Percentiles rank a stretch among this genome's conserved stretches.
phyloP scores from a whole-genome alignment of 345 rosid species.

The Eutrema yunnanense region DNA sequence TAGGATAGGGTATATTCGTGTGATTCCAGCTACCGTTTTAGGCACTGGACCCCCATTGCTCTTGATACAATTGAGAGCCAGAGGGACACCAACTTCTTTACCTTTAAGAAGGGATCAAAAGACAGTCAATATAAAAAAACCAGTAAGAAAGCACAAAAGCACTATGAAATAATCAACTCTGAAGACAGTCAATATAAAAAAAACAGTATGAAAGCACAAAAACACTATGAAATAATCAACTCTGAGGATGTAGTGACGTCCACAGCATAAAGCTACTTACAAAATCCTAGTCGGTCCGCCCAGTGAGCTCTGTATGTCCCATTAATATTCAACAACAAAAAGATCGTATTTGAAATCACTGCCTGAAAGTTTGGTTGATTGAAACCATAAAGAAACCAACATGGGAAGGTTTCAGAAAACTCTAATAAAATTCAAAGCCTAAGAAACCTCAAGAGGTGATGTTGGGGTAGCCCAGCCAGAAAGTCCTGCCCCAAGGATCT shows the following conservation, averaged over 20 bases:
- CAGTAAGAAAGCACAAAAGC: constrained; percentile 12
- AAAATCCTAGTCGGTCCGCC: constrained; percentile 87
- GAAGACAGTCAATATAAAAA: background rate
- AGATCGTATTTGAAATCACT: constrained; percentile 36
- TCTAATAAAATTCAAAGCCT: constrained; percentile 16
- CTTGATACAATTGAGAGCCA: constrained; percentile 90
- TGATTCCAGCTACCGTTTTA: constrained; percentile 71
- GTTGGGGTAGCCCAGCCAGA: constrained; percentile 80
- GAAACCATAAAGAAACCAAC: constrained; percentile 11
- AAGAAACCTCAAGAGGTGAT: constrained; percentile 83
- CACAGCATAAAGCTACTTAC: constrained; percentile 44
- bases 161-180: background rate
- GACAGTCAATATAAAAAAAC: constrained; percentile 18
- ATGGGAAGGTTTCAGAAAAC: constrained; percentile 4
- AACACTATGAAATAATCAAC: background rate
- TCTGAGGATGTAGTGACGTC: constrained; percentile 1
- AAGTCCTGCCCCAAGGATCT: constrained; percentile 87
- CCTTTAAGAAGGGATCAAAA: constrained; percentile 42
- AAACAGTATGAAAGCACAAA: constrained; percentile 15
- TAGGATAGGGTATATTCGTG: constrained; percentile 78
- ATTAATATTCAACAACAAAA: constrained; percentile 67
- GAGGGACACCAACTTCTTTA: constrained; percentile 56
- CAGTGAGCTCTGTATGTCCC: constrained; percentile 95
- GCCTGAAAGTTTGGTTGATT: constrained; percentile 46
- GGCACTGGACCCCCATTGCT: constrained; percentile 82